phyloP scores from a whole-genome alignment of 345 rosid species.

The Xanthoceras sorbifolium region DNA sequence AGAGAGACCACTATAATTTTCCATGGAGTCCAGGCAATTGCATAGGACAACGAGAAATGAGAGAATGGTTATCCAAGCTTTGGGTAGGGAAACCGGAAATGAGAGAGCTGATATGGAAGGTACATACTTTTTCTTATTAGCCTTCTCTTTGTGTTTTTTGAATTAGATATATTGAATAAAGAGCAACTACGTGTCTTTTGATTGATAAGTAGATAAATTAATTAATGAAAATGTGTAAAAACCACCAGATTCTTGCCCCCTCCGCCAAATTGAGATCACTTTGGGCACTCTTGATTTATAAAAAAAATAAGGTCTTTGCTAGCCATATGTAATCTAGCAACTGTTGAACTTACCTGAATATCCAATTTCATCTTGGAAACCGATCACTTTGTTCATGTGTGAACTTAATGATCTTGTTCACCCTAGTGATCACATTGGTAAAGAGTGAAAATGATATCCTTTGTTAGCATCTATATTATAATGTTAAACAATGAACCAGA shows the following conservation, averaged over 20 bases:
- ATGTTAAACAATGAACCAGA: background rate
- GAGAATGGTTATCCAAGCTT: conserved; percentile 84
- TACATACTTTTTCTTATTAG: conserved; percentile 19
- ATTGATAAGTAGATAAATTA: conserved; percentile 1
- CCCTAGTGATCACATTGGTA: background rate
- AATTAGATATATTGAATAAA: conserved; percentile 1
- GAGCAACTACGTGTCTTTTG: background rate
- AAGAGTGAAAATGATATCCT: background rate
- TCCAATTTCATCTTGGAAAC: background rate
- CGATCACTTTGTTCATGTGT: background rate
- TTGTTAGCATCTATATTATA: background rate
- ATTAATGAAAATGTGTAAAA: background rate
- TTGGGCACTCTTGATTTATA: background rate
- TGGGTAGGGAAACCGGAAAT: conserved; percentile 78
- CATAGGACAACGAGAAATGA: conserved; percentile 95
- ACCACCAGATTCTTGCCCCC: background rate
- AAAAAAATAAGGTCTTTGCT: background rate
- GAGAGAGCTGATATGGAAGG: conserved; percentile 93
- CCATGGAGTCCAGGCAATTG: conserved; percentile 88
- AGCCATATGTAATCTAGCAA: background rate
- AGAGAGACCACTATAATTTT: conserved; percentile 82
- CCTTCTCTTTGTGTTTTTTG: conserved; percentile 14
- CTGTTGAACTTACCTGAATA: background rate
- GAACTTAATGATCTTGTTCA: background rate
- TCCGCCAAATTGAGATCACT: background rate